A percentile compares a stretch with the other conserved stretches of the same genome.
These are phyloP conservation scores for Claviceps sp. DNA, from an alignment of 2,329 filamentous ascomycete species.

Conservation along the genomic window DNA sequence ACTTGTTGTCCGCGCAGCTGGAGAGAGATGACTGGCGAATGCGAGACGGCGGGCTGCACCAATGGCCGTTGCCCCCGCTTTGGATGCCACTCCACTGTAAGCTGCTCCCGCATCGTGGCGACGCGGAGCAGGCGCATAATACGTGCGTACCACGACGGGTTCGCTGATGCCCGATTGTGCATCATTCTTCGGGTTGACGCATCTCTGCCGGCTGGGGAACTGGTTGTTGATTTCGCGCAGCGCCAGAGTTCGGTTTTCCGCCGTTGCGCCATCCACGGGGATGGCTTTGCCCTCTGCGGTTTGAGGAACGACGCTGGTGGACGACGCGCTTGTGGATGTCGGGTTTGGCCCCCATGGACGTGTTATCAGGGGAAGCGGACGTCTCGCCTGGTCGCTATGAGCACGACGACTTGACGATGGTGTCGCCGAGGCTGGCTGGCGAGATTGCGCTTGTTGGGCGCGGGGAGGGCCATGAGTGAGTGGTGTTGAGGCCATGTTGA, in stretches of 20 bases:
- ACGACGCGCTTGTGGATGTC: slow-evolving; percentile 38
- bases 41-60: slow-evolving; percentile 18
- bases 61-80: slow-evolving; percentile 16
- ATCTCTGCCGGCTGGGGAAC: slow-evolving; percentile 43
- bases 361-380: slow-evolving; percentile 34
- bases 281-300: slow-evolving; percentile 43
- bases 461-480: slow-evolving; percentile 4
- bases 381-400: slow-evolving; percentile 16
- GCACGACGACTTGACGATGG: slow-evolving; percentile 13
- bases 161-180: slow-evolving; percentile 46
- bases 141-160: slow-evolving; percentile 53
- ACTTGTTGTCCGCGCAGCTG: slow-evolving; percentile 12
- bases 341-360: slow-evolving; percentile 34
- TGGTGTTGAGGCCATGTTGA: slow-evolving; percentile 1
- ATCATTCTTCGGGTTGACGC: slow-evolving; percentile 41
- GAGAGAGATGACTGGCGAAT: slow-evolving; percentile 18
- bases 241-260: slow-evolving; percentile 44
- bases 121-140: slow-evolving; percentile 33
- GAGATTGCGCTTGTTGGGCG: slow-evolving; percentile 6
- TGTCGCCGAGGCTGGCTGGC: slow-evolving; percentile 10
- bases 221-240: slow-evolving; percentile 46
- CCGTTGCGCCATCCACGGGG: slow-evolving; percentile 41
- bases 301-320: slow-evolving; percentile 38
- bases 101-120: slow-evolving; percentile 14
- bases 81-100: slow-evolving; percentile 16